phyloP scores from a whole-genome alignment of 352 stramenopile genomes.

The Lagenidium sp. region DNA sequence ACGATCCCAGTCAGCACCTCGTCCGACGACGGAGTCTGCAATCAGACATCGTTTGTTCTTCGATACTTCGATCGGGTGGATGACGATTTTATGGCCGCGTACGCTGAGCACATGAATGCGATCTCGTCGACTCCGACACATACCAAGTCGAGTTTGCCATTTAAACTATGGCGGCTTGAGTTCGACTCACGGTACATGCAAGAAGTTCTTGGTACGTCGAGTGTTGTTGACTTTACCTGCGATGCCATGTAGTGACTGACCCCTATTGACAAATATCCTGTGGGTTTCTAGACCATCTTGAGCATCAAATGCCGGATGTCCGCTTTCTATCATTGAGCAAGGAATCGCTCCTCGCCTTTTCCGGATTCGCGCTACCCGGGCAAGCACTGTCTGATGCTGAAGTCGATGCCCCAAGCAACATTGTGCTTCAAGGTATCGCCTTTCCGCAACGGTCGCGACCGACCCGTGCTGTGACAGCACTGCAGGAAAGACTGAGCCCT shows the following conservation, averaged over 20 bases:
- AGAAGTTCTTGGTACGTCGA: slow-evolving; percentile 34
- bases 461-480: no score
- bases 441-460: slow-evolving; percentile 20
- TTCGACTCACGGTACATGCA: slow-evolving; percentile 63
- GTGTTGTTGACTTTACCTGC: background rate
- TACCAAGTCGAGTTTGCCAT: background rate
- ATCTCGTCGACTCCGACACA: background rate
- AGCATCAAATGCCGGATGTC: slow-evolving; percentile 6
- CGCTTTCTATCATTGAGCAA: slow-evolving; percentile 4
- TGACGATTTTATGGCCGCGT: slow-evolving; percentile 5
- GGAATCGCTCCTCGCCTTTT: slow-evolving; percentile 5
- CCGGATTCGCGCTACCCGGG: slow-evolving; percentile 6
- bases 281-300: slow-evolving; percentile 4
- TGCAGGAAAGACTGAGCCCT: slow-evolving; percentile 12
- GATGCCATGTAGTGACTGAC: no score
- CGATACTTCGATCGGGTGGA: slow-evolving; percentile 43
- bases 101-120: slow-evolving; percentile 4
- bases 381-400: background rate
- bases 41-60: slow-evolving; percentile 58
- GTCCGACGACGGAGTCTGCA: background rate
- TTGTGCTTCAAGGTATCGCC: slow-evolving; percentile 54
- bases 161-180: slow-evolving; percentile 64
- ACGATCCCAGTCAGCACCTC: slow-evolving; percentile 28
- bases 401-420: background rate
- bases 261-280: no score